phyloP scores from a whole-genome alignment of 257 asterid genomes.

The Primulina huaijiensis region DNA sequence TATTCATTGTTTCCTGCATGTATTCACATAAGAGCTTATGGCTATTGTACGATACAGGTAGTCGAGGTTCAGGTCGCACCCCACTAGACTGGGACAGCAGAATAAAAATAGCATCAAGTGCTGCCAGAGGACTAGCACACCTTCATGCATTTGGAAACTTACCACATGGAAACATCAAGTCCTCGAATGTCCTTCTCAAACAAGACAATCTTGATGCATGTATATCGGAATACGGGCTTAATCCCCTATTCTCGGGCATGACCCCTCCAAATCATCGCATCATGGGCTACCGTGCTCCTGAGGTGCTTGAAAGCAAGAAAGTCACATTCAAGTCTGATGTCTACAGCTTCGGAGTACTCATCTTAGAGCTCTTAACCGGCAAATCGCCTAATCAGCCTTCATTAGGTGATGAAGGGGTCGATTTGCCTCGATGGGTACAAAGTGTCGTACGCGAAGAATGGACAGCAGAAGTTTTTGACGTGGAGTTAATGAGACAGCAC shows the following conservation, averaged over 20 bases:
- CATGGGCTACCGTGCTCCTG: constrained; percentile 50
- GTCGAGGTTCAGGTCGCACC: not conserved
- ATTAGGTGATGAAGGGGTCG: constrained; percentile 88
- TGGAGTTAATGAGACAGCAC: constrained; percentile 86
- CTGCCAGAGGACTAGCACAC: not conserved
- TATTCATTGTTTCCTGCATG: not conserved
- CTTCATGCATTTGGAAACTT: not conserved
- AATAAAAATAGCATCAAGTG: not conserved
- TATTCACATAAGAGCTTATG: not conserved
- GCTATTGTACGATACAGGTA: not conserved
- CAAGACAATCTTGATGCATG: not conserved
- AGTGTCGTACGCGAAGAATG: constrained; percentile 96
- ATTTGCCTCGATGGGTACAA: constrained; percentile 94
- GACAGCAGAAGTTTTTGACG: constrained; percentile 97
- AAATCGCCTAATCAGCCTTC: constrained; percentile 96
- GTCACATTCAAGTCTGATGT: constrained; percentile 82
- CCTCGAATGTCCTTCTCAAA: constrained; percentile 56
- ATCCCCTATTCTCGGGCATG: not conserved
- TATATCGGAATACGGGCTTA: not conserved
- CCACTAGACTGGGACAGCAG: not conserved
- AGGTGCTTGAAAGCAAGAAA: constrained; percentile 77
- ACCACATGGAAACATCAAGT: not conserved
- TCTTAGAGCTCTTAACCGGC: constrained; percentile 82
- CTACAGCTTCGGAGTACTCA: constrained; percentile 79
- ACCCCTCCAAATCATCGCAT: not conserved